A percentile compares a stretch with the other conserved stretches of the same genome.
These are phyloP conservation scores for Tricholoma flavovirens DNA, from an alignment of 768 basidiomycete genomes.

Conservation along the genomic window DNA sequence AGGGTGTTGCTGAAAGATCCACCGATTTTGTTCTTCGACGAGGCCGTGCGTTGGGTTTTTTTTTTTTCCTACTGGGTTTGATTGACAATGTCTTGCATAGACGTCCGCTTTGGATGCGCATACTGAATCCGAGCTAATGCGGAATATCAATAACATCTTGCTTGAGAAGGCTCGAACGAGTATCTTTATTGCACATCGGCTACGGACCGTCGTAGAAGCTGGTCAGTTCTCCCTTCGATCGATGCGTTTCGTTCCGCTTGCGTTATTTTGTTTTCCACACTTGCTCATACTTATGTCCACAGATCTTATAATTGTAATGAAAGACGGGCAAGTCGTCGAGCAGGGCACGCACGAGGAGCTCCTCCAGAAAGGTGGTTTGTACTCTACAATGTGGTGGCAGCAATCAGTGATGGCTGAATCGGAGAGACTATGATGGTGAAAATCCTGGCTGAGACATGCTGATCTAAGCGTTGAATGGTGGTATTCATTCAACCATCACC, in stretches of 20 bases:
- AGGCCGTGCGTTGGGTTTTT: constrained; percentile 70
- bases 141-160: constrained; percentile 79
- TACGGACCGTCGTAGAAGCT: constrained; percentile 88
- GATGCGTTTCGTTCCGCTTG: neutral
- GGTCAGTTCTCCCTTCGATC: constrained; percentile 37
- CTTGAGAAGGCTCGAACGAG: constrained; percentile 80
- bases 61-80: constrained; percentile 5
- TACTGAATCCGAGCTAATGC: constrained; percentile 93
- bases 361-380: constrained; percentile 62
- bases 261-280: neutral
- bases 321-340: constrained; percentile 86
- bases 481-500: no score
- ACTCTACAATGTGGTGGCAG: constrained; percentile 78
- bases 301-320: constrained; percentile 93
- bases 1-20: constrained; percentile 91
- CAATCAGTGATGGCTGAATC: constrained; percentile 40
- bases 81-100: constrained; percentile 31
- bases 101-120: constrained; percentile 95
- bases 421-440: neutral
- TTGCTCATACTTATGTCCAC: neutral
- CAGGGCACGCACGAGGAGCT: constrained; percentile 91
- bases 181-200: constrained; percentile 93
- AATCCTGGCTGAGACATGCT: neutral
- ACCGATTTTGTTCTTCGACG: constrained; percentile 95
- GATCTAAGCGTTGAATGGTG: no score